Percentiles rank a stretch among this genome's conserved stretches.
Conservation (phyloP, 2,329 filamentous ascomycete species). For the Penicillium fuscoglaucum region DNA sequence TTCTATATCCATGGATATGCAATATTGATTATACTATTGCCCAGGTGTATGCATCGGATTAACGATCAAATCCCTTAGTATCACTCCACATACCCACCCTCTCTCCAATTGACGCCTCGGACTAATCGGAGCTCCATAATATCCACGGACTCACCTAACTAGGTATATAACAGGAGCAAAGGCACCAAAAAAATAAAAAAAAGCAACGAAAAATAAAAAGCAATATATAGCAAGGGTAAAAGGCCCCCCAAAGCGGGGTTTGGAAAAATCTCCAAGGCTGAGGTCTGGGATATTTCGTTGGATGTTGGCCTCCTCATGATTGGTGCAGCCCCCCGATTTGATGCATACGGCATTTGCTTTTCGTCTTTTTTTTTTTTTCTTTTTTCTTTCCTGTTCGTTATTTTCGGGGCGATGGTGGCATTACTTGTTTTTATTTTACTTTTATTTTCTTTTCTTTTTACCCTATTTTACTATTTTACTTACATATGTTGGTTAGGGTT, state of each 20-base stretch:
- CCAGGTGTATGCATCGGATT: background rate
- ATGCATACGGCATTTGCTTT: background rate
- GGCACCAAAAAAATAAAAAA: background rate
- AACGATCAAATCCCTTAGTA: background rate
- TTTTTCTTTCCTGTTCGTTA: background rate
- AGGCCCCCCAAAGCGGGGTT: conserved; percentile 6
- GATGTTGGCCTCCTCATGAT: background rate
- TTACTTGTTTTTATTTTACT: background rate
- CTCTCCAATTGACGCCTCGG: background rate
- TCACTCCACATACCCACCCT: background rate
- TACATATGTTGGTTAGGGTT: background rate
- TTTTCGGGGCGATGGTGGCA: background rate
- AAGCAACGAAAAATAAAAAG: too few species aligned
- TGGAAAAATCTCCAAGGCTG: conserved; percentile 3
- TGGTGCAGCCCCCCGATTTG: background rate
- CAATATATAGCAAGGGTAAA: background rate
- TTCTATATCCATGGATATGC: background rate
- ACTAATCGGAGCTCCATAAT: background rate
- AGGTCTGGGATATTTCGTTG: background rate
- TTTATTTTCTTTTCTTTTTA: background rate
- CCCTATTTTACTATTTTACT: background rate
- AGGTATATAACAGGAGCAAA: background rate
- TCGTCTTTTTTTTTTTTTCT: background rate
- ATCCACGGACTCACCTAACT: background rate
- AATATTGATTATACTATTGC: background rate